Conservation (phyloP, 225 moss, liverwort and hornwort genomes). For the Marchantia polymorpha region DNA sequence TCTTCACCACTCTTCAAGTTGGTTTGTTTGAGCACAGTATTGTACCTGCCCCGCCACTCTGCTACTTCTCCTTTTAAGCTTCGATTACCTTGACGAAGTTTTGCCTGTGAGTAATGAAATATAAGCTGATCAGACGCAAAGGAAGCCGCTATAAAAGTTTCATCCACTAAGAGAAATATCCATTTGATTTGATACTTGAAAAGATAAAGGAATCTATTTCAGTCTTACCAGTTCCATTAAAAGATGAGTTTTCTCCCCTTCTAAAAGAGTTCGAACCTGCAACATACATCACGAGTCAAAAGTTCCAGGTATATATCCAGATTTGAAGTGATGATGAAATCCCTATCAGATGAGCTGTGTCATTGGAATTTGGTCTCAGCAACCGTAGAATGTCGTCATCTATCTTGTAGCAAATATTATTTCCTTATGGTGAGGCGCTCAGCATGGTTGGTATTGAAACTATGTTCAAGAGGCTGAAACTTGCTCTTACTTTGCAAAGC, state of each 20-base stretch:
- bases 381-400: background rate
- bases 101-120: conserved; percentile 11
- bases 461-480: background rate
- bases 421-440: background rate
- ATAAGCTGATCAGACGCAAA: background rate
- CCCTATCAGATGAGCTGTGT: background rate
- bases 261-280: conserved; percentile 77
- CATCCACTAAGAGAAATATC: background rate
- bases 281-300: background rate
- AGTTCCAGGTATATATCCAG: background rate
- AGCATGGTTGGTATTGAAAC: background rate
- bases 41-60: conserved; percentile 29
- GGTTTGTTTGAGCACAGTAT: background rate
- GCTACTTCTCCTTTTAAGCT: conserved; percentile 35
- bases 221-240: conserved; percentile 53
- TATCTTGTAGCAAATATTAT: background rate
- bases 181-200: background rate
- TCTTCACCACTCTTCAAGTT: background rate
- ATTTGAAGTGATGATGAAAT: background rate
- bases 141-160: background rate
- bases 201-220: no score
- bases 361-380: background rate
- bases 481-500: conserved; percentile 58
- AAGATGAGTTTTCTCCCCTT: conserved; percentile 79
- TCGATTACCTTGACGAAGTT: conserved; percentile 32